Evolutionary conservation across 1,284 basidiomycete genomes (phyloP).

Genomic region (Boletus calvinii): DNA sequence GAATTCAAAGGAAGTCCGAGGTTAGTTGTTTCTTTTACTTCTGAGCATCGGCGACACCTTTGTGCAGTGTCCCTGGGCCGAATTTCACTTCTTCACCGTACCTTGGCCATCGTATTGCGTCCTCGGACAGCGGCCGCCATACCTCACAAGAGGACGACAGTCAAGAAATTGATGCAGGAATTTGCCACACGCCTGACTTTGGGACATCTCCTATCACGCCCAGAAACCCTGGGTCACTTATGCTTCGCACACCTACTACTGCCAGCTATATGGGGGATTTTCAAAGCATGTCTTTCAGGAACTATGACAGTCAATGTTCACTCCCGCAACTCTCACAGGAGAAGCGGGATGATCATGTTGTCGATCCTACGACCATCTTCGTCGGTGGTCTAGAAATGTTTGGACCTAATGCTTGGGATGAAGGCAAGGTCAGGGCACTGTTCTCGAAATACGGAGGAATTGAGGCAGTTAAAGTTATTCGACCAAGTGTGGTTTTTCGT

Average conservation of each 20-base stretch:
- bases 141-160: slow-evolving; percentile 19
- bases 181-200: slow-evolving; percentile 47
- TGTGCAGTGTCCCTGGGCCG: slow-evolving; percentile 14
- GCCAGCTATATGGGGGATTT: slow-evolving; percentile 35
- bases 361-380: slow-evolving; percentile 69
- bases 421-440: slow-evolving; percentile 52
- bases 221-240: slow-evolving; percentile 46
- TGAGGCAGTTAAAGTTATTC: slow-evolving; percentile 60
- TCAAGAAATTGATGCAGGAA: slow-evolving; percentile 39
- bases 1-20: slow-evolving; percentile 15
- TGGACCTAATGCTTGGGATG: slow-evolving; percentile 64
- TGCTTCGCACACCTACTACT: slow-evolving; percentile 46
- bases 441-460: slow-evolving; percentile 66
- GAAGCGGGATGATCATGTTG: slow-evolving; percentile 34
- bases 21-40: slow-evolving; percentile 12
- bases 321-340: slow-evolving; percentile 14
- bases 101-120: slow-evolving; percentile 9
- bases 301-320: slow-evolving; percentile 22
- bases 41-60: slow-evolving; percentile 5
- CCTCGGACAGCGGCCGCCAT: slow-evolving; percentile 13
- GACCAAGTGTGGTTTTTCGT: slow-evolving; percentile 48
- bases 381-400: slow-evolving; percentile 70
- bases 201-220: slow-evolving; percentile 50
- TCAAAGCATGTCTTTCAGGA: slow-evolving; percentile 30
- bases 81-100: slow-evolving; percentile 16